Conservation (phyloP, 116 monocot species). For the Cymodocea nodosa region DNA sequence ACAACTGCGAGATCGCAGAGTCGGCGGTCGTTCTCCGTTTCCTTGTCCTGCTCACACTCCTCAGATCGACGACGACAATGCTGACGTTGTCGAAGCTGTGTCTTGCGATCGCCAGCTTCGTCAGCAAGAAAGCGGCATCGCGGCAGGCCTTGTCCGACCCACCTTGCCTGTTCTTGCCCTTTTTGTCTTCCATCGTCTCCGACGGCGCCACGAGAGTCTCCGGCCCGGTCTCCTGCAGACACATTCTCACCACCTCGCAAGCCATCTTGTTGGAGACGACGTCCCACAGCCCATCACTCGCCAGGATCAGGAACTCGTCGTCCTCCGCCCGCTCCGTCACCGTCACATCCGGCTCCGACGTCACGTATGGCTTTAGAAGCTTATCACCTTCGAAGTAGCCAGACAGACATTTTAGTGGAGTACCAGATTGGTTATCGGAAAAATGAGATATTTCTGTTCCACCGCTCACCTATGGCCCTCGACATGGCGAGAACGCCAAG, state of each 20-base stretch:
- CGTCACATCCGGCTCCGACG: constrained; percentile 70
- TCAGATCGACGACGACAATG: constrained; percentile 64
- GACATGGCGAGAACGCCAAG: constrained; percentile 89
- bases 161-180: not conserved
- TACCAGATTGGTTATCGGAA: too few species aligned
- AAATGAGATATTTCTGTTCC: not conserved
- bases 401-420: too few species aligned
- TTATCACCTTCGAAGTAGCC: constrained; percentile 30
- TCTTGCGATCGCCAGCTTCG: constrained; percentile 61
- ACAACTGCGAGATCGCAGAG: not conserved
- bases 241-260: constrained; percentile 51
- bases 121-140: constrained; percentile 57
- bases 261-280: constrained; percentile 71
- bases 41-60: not conserved
- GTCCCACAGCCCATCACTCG: constrained; percentile 82
- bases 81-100: constrained; percentile 55
- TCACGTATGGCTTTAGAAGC: constrained; percentile 69
- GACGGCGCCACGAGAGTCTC: not conserved
- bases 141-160: constrained; percentile 31
- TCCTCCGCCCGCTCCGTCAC: constrained; percentile 48
- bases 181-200: not conserved
- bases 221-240: constrained; percentile 17
- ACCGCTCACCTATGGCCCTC: constrained; percentile 51
- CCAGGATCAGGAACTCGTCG: constrained; percentile 72
- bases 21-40: too few species aligned